A percentile compares a stretch with the other conserved stretches of the same genome.
Conservation (phyloP, 1,139 yeast genomes). For the Scheffersomyces illinoinensis region DNA sequence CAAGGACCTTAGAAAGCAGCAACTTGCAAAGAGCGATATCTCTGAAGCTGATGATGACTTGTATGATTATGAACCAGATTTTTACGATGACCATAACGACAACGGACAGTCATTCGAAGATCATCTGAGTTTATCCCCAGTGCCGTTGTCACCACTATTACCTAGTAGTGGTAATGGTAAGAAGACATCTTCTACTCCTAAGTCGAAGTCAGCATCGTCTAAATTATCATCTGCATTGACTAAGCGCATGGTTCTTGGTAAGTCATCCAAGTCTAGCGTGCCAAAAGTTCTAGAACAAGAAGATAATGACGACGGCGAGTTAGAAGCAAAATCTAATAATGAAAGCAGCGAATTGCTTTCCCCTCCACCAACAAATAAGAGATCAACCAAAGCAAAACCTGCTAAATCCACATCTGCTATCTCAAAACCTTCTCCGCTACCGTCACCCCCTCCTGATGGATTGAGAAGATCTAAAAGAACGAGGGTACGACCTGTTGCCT, state of each 20-base stretch:
- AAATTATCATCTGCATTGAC: constrained; percentile 27
- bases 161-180: not conserved
- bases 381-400: constrained; percentile 1
- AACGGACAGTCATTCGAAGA: constrained; percentile 4
- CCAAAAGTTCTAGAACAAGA: constrained; percentile 2
- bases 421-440: constrained; percentile 29
- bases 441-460: constrained; percentile 50
- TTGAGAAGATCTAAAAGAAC: constrained; percentile 59
- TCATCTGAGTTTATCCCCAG: constrained; percentile 8
- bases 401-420: not conserved
- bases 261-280: constrained; percentile 12
- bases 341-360: constrained; percentile 17
- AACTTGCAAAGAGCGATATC: not conserved
- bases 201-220: not conserved
- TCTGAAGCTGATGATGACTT: constrained; percentile 4
- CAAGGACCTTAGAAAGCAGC: not conserved
- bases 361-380: constrained; percentile 20
- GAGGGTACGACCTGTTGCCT: constrained; percentile 72
- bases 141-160: constrained; percentile 18
- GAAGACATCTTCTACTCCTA: constrained; percentile 1
- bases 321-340: not conserved
- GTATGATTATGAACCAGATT: constrained; percentile 9
- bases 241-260: constrained; percentile 45
- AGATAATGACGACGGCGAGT: constrained; percentile 5
- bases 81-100: constrained; percentile 12